A percentile compares a stretch with the other conserved stretches of the same genome.
These are phyloP conservation scores for Penicillium sp. DNA, from an alignment of 2,329 filamentous ascomycete genomes.

Conservation along the genomic window DNA sequence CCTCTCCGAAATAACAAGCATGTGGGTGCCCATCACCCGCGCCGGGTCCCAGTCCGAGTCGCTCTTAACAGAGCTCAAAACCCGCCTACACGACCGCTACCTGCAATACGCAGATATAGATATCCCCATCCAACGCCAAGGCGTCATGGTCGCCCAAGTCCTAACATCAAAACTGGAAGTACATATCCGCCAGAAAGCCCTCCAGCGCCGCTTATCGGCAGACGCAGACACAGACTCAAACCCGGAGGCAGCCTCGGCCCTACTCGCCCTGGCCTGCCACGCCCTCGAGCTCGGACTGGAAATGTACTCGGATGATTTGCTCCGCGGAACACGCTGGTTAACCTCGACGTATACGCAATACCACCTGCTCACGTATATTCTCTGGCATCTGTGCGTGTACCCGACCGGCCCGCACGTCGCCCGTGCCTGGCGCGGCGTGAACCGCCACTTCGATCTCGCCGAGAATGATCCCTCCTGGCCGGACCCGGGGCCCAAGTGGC, in stretches of 20 bases:
- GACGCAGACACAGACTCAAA: constrained; percentile 12
- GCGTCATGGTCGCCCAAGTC: constrained; percentile 30
- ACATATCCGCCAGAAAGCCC: constrained; percentile 32
- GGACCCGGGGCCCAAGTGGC: constrained; percentile 28
- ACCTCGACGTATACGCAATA: constrained; percentile 47
- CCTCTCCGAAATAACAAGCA: constrained; percentile 55
- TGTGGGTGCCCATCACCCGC: constrained; percentile 33
- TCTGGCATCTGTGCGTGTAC: constrained; percentile 49
- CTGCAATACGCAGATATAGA: constrained; percentile 56
- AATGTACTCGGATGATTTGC: constrained; percentile 41
- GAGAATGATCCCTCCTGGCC: constrained; percentile 24
- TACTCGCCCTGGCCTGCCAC: constrained; percentile 37
- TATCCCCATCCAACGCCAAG: constrained; percentile 48
- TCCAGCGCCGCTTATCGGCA: constrained; percentile 13
- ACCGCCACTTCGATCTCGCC: constrained; percentile 18
- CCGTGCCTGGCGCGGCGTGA: constrained; percentile 36
- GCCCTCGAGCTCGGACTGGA: constrained; percentile 38
- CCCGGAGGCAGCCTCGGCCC: constrained; percentile 33
- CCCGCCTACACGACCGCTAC: constrained; percentile 53
- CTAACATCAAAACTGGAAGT: constrained; percentile 42
- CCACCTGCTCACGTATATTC: constrained; percentile 47
- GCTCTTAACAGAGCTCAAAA: constrained; percentile 48
- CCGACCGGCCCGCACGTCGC: constrained; percentile 34
- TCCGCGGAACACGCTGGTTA: constrained; percentile 43
- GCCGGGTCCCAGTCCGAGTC: constrained; percentile 28